These are phyloP conservation scores for Sphaerosporella brunnea DNA, from an alignment of 495 filamentous ascomycete species.

Conservation along the genomic window DNA sequence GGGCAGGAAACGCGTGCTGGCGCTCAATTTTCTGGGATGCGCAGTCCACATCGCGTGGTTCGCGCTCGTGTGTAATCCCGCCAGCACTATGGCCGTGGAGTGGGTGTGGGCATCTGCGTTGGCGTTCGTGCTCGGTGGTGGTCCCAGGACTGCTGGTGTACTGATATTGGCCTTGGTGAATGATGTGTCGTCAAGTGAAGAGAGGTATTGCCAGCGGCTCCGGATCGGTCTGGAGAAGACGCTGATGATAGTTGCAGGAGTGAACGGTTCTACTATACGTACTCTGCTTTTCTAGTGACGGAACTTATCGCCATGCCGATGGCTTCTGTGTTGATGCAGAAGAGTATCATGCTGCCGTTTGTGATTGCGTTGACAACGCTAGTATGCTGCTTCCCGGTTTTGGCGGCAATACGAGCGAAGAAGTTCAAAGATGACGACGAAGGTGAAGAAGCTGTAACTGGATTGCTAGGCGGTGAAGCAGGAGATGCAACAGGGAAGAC, in stretches of 20 bases:
- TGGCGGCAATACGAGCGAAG: background rate
- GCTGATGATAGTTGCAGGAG: background rate
- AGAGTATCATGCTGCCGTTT: background rate
- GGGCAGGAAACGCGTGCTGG: conserved; percentile 4
- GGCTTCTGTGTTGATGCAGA: background rate
- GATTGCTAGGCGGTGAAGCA: background rate
- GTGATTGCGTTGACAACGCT: conserved; percentile 1
- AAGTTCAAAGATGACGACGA: background rate
- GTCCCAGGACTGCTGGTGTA: conserved; percentile 3
- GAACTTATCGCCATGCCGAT: conserved; percentile 5
- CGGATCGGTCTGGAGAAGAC: background rate
- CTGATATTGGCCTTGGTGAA: conserved; percentile 7
- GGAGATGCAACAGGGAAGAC: no score
- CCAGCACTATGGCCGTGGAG: background rate
- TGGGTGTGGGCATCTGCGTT: conserved; percentile 6
- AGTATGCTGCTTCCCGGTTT: background rate
- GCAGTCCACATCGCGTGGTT: conserved; percentile 5
- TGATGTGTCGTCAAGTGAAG: background rate
- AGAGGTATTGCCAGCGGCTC: conserved; percentile 2
- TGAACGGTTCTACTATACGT: conserved; percentile 8
- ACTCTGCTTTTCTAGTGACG: conserved; percentile 6
- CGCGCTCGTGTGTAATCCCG: conserved; percentile 3
- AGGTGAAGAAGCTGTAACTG: background rate
- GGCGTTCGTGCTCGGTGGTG: conserved; percentile 5
- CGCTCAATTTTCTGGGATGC: conserved; percentile 7